Base-by-base conservation (phyloP, 345 rosid species). In the Carallia pectinifolia region DNA sequence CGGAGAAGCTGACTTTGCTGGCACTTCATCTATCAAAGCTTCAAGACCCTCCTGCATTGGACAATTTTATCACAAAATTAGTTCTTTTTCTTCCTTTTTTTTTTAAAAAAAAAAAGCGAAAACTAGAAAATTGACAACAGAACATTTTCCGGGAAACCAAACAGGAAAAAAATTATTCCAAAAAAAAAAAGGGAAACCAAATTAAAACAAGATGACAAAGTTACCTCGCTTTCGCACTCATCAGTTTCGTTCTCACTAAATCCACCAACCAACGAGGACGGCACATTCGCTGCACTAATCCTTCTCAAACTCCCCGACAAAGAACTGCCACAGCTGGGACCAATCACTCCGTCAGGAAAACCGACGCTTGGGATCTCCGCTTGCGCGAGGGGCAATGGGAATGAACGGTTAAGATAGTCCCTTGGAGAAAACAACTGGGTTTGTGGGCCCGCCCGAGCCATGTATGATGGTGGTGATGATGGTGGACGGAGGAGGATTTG, bases 221-320 rank as follows among this genome's bases (percentile, higher is more conserved):
- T 16, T 16, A 89, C 98, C 97, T 89, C 98, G 81, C 96, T 93
- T 77, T 89, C 91, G 62, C 83, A 84, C 71, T 86, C 97, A 16
- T 66, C 72, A 53, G 83, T 76, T 40, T 87, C 95, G 39, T 85
- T 90, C 68, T 77, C 94, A 27, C 88, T 80, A 60, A 70, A 80
- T 50, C 85, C 76, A 5, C 76, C 97, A 71, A 78, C 62, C 0
- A 86, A 80, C 70, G 79, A 82, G 56, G 88, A 85, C 56, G 89
- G 72, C 44, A 81, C 68, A 34, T 78, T 69, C 48, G 71, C 80
- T 6, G 69, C 8, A 53, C 84, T 27, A 66, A 56, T 56, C 74
- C 67, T n/a, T 85, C 76, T 80, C 67, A 23, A 73, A 23, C 23
- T 23, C 23, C 23, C 83, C 38, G 77, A 68, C 39, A 78, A 63